Base-by-base conservation (phyloP, 345 rosid species). In the Lepidium sativum region DNA sequence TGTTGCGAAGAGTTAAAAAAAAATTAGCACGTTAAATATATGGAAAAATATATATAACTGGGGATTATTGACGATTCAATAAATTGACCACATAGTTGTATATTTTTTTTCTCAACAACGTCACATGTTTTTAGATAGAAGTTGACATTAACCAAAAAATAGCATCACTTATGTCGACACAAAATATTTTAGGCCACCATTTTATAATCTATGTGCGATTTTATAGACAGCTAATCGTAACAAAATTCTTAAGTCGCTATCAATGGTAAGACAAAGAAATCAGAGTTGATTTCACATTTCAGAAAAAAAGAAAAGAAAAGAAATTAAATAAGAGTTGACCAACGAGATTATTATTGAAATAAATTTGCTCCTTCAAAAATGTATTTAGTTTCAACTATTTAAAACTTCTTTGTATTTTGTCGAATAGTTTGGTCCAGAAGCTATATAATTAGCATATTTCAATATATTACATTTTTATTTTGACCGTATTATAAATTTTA, bases 251-350 rank as follows among this genome's bases (percentile, higher is more conserved):
- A 8, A 4, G 45, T 55, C 13, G 33, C 4, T 20, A 55, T 13
- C 61, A 21, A 55, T 21, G 18, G 9, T 38, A 32, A 38, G 33
- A 38, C 20, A 21, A 38, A 37, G 12, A 55, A 21, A 38, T 21
- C 38, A 21, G 45, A 38, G 61, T 56, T 56, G 61, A 56, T n/a
- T n/a, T n/a, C n/a, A n/a, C n/a, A n/a, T n/a, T n/a, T n/a, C n/a
- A n/a, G n/a, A n/a, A n/a, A n/a, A n/a, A n/a, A n/a, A n/a, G n/a
- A n/a, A n/a, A n/a, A n/a, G n/a, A n/a, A n/a, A n/a, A n/a, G n/a
- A n/a, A n/a, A n/a, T n/a, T n/a, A n/a, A n/a, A 38, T 21, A 56
- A 21, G 45, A 38, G 61, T 56, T 56, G 61, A 56, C 61, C n/a
- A 8, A 56, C 23, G 33, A 8, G 10, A 34, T 6, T 4, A 27